Evolutionary conservation across 2,329 filamentous ascomycete species (phyloP), one percentile per base, ranked within the genome.

Genomic region (Coniochaeta sp.): DNA sequence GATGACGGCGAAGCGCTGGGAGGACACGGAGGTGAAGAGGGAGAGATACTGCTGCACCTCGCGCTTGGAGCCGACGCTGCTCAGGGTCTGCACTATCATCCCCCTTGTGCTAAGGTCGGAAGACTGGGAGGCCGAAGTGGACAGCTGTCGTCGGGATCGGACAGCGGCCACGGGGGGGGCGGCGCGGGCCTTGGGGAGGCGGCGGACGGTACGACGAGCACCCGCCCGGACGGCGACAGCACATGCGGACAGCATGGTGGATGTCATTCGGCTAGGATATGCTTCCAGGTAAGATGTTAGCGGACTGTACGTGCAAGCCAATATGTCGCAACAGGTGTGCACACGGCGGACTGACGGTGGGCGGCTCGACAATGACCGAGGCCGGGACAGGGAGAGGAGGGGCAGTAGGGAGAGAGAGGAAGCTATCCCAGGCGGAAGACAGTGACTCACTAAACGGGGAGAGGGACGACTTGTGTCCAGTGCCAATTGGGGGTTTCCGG

Each of bases 11-110:
- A 97, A 99, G 66, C 95, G 91, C 74, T 97, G 91, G 31, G 91
- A 95, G 42, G 91, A 94, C 56, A 96, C 91, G 30, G 91, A 96
- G 60, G 87, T 94, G 78, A 99, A 99, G 68, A 97, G 91, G 59
- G 91, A 94, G 54, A 97, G 85, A 71, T 97, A 97, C 71, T 97
- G 92, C 76, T 96, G 89, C 57, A 95, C 90, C 75, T 99, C 92
- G 55, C 92, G 81, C 80, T 95, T 95, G 57, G 91, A 96, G 56
- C 91, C 92, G 67, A 97, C 95, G 72, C 92, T 96, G 75, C 90
- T 95, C 60, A 97, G 79, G 54, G 96, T 81, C 73, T 92, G 89
- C 64, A 95, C 86, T 57, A 95, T 90, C 51, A 90, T 91, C 45
- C 86, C 86, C 53, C 88, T 81, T 40, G 87, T 90, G 52, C 79